These are phyloP conservation scores for Naganishia cerealis DNA, from an alignment of 1,284 basidiomycete genomes.

Conservation along the genomic window DNA sequence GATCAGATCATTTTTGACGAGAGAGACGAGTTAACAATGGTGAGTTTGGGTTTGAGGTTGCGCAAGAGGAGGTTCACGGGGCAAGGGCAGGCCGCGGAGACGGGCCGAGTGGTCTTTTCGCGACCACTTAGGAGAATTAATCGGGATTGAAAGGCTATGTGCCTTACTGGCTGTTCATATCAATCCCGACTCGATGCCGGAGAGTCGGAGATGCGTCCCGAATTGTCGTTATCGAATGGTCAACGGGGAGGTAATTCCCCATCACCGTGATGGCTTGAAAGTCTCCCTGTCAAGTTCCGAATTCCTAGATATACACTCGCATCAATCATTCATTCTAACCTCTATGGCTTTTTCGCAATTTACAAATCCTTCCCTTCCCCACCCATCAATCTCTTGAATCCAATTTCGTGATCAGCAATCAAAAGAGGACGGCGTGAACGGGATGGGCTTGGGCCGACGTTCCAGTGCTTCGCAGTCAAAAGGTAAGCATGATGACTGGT, in stretches of 20 bases:
- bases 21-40: conserved; percentile 14
- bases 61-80: no score
- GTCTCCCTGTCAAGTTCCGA: no score
- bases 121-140: not conserved
- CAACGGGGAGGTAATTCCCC: no score
- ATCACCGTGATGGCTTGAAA: no score
- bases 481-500: not conserved
- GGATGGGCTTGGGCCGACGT: conserved; percentile 7
- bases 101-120: not conserved
- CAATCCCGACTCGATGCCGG: not conserved
- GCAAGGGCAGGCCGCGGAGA: not conserved
- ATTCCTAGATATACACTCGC: no score
- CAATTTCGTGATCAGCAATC: conserved; percentile 5
- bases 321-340: not conserved
- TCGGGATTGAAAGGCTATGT: not conserved
- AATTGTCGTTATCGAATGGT: no score
- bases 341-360: not conserved
- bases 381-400: not conserved
- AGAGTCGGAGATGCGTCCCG: no score
- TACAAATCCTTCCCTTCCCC: not conserved
- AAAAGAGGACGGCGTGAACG: conserved; percentile 17
- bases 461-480: conserved; percentile 14
- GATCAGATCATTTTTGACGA: conserved; percentile 22
- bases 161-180: not conserved
- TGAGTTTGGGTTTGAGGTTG: not conserved